Evolutionary conservation across 768 basidiomycete genomes (phyloP).

Genomic region (Lyophyllum atratum): DNA sequence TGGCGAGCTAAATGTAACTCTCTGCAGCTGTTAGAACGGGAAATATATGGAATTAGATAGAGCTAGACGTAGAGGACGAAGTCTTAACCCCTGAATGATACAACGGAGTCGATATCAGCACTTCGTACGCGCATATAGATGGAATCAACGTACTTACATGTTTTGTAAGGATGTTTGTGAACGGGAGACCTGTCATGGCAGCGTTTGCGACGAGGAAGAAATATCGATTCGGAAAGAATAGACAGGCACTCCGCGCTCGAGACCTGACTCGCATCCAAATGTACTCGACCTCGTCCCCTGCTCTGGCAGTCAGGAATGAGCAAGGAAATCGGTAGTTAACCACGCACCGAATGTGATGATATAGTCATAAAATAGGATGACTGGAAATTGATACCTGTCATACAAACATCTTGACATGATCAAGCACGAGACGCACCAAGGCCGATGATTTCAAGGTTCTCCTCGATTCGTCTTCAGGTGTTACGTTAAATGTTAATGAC

Average conservation of each 20-base stretch:
- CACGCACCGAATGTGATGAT: background rate
- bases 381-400: background rate
- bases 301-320: background rate
- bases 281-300: constrained; percentile 10
- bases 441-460: background rate
- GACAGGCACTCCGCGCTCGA: constrained; percentile 3
- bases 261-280: constrained; percentile 4
- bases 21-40: background rate
- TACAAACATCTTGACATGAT: background rate
- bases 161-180: background rate
- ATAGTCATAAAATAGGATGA: background rate
- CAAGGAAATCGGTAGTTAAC: background rate
- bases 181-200: background rate
- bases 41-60: too few species aligned
- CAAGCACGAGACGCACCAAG: background rate
- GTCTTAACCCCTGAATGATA: background rate
- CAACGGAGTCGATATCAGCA: background rate
- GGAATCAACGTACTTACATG: background rate
- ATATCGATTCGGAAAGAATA: constrained; percentile 9
- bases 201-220: constrained; percentile 2
- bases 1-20: background rate
- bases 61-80: background rate
- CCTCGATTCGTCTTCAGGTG: background rate
- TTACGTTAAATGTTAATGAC: background rate
- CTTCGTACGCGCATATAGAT: background rate